Evolutionary conservation across 176 grass and related monocot species (phyloP), one percentile per base, ranked within the genome.

Genomic region (Hordeum marinum): DNA sequence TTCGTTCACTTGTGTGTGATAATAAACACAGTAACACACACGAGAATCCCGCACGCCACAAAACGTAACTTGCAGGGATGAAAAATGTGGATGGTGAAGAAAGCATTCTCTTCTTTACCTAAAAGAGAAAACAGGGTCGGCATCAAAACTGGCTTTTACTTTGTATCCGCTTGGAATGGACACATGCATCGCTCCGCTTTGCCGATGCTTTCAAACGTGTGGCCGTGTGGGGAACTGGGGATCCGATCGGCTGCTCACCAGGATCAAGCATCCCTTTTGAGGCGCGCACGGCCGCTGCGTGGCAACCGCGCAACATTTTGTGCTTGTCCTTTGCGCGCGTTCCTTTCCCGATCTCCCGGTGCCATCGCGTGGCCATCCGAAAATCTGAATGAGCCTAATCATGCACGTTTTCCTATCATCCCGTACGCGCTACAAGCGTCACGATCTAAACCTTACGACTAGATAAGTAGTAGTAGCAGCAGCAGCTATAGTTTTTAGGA

Each of bases 151-250:
- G 12, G 9, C 54, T 62, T 83, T 54, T 36, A 34, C 31, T 63
- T n/a, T 34, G 39, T 46, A 10, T 32, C 17, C 24, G 37, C 24
- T n/a, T 0, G 17, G 9, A 20, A 20, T 3, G 45, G 60, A 61
- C 61, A 72, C 24, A n/a, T n/a, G n/a, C n/a, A 72, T 15, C 75
- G 31, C 75, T 57, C 62, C 75, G 29, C 41, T 82, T 65, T 54
- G 39, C 0, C 2, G 52, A 15, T 31, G 54, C 0, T 78, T 77
- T 72, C 79, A 72, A 82, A 46, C 36, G 78, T 90, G 84, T 73
- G 79, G 84, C 54, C 54, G 54, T 21, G 54, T 57, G 54, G 35
- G 12, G 7, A 18, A 50, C 14, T 50, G 71, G 71, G 41, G 64
- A 65, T 82, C 29, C 20, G 40, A 40, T 35, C 13, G 13, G 66